Base-by-base conservation (phyloP, 257 asterid genomes). In the Nicotiana tabacum region DNA sequence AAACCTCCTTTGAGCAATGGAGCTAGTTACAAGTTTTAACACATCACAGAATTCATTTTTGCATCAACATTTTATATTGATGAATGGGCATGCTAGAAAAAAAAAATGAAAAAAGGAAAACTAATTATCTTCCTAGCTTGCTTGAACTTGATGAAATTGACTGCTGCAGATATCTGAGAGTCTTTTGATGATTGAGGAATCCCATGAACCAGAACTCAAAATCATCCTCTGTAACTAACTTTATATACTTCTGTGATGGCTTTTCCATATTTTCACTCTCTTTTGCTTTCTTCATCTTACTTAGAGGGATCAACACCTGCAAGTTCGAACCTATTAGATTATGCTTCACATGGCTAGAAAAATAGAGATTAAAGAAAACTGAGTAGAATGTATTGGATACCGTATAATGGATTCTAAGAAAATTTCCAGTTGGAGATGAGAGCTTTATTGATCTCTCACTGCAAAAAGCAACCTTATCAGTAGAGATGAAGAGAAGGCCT, bases 191-290 rank as follows among this genome's bases (percentile, higher is more conserved):
- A 83, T 87, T 87, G 30, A 90, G 33, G 32, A 91, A 88, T 81
- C 91, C 91, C 95, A 90, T 86, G 76, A 91, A 91, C 95, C 93
- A 90, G 74, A 90, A 90, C 48, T 91, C 92, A 62, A 77, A 89
- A 77, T 85, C 84, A 67, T 90, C 95, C 48, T 83, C 83, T 0
- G 92, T 91, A 64, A 88, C 88, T 56, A 89, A 9, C 64, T 87
- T 84, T 81, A 89, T 85, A 77, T 88, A 89, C 82, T 88, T 89
- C 74, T 85, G 87, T 15, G 86, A 90, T 43, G 92, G 92, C 56
- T 67, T 85, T 51, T 69, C 48, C 56, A 29, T 61, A 74, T 86
- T 83, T 24, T 77, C 85, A 24, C 89, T 90, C 69, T 83, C 85
- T 27, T 81, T 43, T 0, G 84, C 91, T 64, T 78, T 57, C 81